Evolutionary conservation across 1,139 yeast species (phyloP).

Genomic region (Pichiaceae sp.): DNA sequence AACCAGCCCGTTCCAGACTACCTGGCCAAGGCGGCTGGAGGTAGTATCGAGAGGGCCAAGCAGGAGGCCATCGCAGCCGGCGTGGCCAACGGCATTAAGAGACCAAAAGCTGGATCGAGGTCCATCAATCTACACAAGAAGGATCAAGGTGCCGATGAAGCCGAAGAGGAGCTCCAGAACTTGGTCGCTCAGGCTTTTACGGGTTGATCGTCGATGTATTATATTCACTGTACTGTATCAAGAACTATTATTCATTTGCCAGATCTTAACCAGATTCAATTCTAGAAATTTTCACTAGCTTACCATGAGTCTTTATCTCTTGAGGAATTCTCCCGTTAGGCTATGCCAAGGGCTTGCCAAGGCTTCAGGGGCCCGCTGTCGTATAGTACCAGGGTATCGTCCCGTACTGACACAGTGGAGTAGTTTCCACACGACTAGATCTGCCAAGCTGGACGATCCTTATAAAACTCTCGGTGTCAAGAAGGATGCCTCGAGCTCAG

Average conservation of each 20-base stretch:
- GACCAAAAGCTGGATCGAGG: background rate
- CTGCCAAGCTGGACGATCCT: constrained; percentile 47
- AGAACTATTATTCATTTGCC: too few relatives aligned
- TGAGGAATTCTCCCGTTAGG: too few relatives aligned
- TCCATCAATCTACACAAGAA: background rate
- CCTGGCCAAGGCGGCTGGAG: constrained; percentile 80
- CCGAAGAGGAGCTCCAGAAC: constrained; percentile 22
- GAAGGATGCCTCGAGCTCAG: constrained; percentile 62
- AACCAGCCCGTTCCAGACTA: constrained; percentile 71
- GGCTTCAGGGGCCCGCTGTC: too few relatives aligned
- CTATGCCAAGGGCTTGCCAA: too few relatives aligned
- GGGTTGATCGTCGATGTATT: background rate
- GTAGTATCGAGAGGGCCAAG: constrained; percentile 34
- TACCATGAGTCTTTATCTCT: background rate
- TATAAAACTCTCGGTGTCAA: constrained; percentile 76
- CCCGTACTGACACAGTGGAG: background rate
- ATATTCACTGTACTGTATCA: background rate
- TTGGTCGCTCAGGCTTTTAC: constrained; percentile 24
- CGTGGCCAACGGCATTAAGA: background rate
- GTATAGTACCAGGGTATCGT: too few relatives aligned
- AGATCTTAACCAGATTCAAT: too few relatives aligned
- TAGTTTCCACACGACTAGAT: constrained; percentile 19
- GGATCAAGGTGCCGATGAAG: constrained; percentile 11
- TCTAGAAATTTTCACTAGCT: background rate
- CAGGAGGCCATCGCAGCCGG: background rate